These are phyloP conservation scores for Spatholobus suberectus DNA, from an alignment of 306 rosid species.

Conservation along the genomic window DNA sequence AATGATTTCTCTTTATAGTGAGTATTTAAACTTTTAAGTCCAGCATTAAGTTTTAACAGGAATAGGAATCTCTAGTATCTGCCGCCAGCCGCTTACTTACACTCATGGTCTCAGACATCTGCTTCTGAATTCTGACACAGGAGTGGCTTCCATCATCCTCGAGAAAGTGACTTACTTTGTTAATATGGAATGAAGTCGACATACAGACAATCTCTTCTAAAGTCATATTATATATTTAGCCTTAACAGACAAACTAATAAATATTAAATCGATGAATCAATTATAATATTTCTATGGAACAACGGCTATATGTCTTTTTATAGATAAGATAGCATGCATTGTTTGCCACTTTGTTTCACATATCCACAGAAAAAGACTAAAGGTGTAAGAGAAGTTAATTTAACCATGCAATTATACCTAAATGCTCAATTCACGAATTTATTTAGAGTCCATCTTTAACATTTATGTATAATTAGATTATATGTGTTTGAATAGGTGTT, in stretches of 20 bases:
- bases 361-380: too few relatives aligned
- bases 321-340: background rate
- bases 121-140: conserved; percentile 18
- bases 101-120: background rate
- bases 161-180: background rate
- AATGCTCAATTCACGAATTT: too few relatives aligned
- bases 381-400: too few relatives aligned
- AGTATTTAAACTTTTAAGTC: too few relatives aligned
- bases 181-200: background rate
- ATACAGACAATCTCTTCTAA: background rate
- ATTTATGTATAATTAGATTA: too few relatives aligned
- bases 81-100: conserved; percentile 5
- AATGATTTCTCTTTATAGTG: too few relatives aligned
- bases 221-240: background rate
- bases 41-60: background rate
- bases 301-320: background rate
- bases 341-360: conserved; percentile 6
- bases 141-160: conserved; percentile 36
- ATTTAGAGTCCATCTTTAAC: too few relatives aligned
- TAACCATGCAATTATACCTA: too few relatives aligned
- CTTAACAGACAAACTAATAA: background rate
- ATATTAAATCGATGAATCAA: background rate
- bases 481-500: too few relatives aligned
- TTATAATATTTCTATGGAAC: background rate
- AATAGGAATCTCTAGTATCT: conserved; percentile 16